phyloP scores from a whole-genome alignment of 495 filamentous ascomycete genomes.

The Daldinia vernicosa region DNA sequence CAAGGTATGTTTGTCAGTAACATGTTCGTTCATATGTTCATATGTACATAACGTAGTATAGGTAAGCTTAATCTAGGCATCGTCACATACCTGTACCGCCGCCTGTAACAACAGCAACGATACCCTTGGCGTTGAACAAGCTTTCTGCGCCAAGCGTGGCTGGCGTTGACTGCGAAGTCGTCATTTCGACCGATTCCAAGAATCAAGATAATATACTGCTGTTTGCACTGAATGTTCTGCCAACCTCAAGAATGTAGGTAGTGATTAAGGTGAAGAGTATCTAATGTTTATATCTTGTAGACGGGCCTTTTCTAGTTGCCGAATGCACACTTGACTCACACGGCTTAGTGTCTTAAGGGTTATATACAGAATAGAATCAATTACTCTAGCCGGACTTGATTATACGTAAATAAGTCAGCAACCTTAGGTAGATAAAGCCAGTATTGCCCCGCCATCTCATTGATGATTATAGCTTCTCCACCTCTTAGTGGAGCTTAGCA shows the following conservation, averaged over 20 bases:
- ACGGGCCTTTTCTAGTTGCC: not conserved
- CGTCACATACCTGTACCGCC: slow-evolving; percentile 64
- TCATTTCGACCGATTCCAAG: slow-evolving; percentile 12
- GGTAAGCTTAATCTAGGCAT: not conserved
- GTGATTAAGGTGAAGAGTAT: not conserved
- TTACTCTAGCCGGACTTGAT: not conserved
- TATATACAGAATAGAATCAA: not conserved
- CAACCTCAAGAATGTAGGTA: not conserved
- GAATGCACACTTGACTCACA: not conserved
- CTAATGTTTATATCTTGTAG: not conserved
- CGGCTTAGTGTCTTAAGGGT: not conserved
- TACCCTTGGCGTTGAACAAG: slow-evolving; percentile 66
- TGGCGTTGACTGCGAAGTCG: slow-evolving; percentile 20
- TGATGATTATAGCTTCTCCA: not conserved
- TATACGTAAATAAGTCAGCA: not conserved
- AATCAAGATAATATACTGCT: too few species aligned
- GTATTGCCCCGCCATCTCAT: not conserved
- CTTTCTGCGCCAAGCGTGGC: slow-evolving; percentile 46
- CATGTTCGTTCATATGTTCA: not conserved
- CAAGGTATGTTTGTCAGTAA: slow-evolving; percentile 5
- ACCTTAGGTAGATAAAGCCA: not conserved
- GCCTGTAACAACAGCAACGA: slow-evolving; percentile 71
- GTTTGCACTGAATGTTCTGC: too few species aligned
- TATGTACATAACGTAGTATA: not conserved
- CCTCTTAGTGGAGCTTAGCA: slow-evolving; percentile 17